Evolutionary conservation across 2,329 filamentous ascomycete genomes (phyloP).

Genomic region (Chrysoporthe deuterocubensis): DNA sequence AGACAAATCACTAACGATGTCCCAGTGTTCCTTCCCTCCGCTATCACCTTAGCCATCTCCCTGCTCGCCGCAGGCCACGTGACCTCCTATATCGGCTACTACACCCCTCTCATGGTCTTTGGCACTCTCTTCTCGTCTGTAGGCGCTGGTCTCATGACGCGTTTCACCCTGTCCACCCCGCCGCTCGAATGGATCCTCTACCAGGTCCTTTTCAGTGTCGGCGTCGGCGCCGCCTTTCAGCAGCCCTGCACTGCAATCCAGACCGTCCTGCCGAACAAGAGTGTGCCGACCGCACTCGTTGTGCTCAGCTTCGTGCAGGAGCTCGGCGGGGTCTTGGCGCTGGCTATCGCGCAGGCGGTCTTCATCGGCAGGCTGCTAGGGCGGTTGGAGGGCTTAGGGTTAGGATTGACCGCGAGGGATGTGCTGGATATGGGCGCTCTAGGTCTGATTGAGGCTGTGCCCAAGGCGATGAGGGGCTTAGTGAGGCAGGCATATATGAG

Average conservation of each 20-base stretch:
- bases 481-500: not conserved
- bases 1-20: conserved; percentile 6
- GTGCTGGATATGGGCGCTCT: conserved; percentile 4
- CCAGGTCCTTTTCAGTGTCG: conserved; percentile 47
- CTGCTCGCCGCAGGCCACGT: conserved; percentile 49
- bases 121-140: conserved; percentile 42
- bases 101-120: conserved; percentile 44
- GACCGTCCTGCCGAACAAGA: not conserved
- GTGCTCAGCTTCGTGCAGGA: conserved; percentile 11
- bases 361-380: not conserved
- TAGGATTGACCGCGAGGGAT: not conserved
- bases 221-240: conserved; percentile 10
- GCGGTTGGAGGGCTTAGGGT: not conserved
- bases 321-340: not conserved
- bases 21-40: conserved; percentile 51
- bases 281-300: not conserved
- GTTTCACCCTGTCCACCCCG: conserved; percentile 49
- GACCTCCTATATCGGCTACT: conserved; percentile 49
- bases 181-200: conserved; percentile 58
- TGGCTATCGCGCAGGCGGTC: conserved; percentile 5
- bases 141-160: conserved; percentile 50
- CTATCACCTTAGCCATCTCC: conserved; percentile 54
- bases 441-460: not conserved
- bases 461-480: not conserved
- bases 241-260: conserved; percentile 11